Base-by-base conservation (phyloP, 352 stramenopile genomes). In the Phytophthora tentaculata region DNA sequence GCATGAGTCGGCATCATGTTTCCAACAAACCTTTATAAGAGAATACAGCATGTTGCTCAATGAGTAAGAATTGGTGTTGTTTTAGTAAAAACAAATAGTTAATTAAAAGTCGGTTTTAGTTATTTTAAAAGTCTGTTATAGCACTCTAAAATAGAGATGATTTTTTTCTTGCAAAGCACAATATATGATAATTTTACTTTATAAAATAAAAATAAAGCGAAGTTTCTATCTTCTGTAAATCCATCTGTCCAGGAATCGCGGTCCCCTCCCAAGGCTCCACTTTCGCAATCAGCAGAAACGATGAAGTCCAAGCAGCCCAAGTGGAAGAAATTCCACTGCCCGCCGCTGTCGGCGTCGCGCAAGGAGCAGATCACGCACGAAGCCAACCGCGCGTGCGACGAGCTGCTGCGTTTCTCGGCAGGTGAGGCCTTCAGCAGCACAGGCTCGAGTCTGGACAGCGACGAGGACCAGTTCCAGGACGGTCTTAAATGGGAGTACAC, bases 241-340 rank as follows among this genome's bases (percentile, higher is more conserved):
- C 35, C 35, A 43, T 43, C 35, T 43, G 35, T 43, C 35, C 35
- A 14, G 35, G 6, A 43, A 43, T 19, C 35, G 35, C 35, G 12
- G 35, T 43, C 35, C 35, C 32, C 35, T 43, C 35, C 35, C 35
- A 43, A 43, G 35, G n/a, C 35, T 39, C 35, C 12, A 19, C n/a
- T 19, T 19, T 43, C 35, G 35, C 35, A 43, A 43, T n/a, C 13
- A 43, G 35, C 35, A 17, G 12, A 26, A 12, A 41, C 24, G 26
- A 71, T 83, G 50, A 86, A 85, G 72, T 84, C 73, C 19, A 83
- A 79, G 47, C 65, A 83, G 50, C 64, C 77, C 43, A 91, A 90
- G 69, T 84, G 80, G 71, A 90, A 91, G 71, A 90, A 90, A 57
- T 94, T 94, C 62, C 80, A 83, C 37, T 94, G 86, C 51, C 86